phyloP scores from a whole-genome alignment of 2,329 filamentous ascomycete species.

The Cyphellophora attinorum region DNA sequence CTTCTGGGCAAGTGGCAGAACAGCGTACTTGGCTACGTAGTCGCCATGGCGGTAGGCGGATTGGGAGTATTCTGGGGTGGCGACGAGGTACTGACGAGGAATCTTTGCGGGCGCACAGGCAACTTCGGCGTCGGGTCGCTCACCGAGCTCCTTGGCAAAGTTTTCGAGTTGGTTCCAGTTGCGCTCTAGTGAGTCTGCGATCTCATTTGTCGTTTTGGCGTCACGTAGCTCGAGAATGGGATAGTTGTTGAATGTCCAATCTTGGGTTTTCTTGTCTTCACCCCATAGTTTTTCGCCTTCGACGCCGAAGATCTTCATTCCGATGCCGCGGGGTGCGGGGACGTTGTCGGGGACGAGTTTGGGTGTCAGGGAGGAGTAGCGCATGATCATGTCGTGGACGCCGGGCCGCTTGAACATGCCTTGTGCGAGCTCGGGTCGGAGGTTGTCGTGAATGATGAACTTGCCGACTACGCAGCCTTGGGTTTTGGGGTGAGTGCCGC shows the following conservation, averaged over 20 bases:
- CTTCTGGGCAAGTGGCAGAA: conserved; percentile 11
- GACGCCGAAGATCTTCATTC: conserved; percentile 15
- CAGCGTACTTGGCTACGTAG: conserved; percentile 12
- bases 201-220: conserved; percentile 11
- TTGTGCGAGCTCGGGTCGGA: conserved; percentile 11
- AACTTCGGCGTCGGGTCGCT: conserved; percentile 10
- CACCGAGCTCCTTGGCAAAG: conserved; percentile 10
- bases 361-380: conserved; percentile 14
- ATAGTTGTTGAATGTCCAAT: conserved; percentile 16
- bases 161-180: conserved; percentile 12
- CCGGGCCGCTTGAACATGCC: conserved; percentile 14
- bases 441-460: conserved; percentile 12
- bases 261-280: conserved; percentile 14
- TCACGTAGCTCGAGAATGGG: conserved; percentile 12
- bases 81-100: conserved; percentile 12
- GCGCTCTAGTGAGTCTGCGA: conserved; percentile 10
- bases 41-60: conserved; percentile 14
- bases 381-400: conserved; percentile 15
- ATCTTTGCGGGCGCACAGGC: conserved; percentile 7
- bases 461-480: conserved; percentile 14
- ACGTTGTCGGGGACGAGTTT: conserved; percentile 14
- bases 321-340: conserved; percentile 11
- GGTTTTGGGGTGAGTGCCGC: conserved; percentile 14
- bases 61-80: conserved; percentile 14
- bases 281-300: conserved; percentile 15